Evolutionary conservation across 257 asterid species (phyloP).

Genomic region (Fraxinus americana): DNA sequence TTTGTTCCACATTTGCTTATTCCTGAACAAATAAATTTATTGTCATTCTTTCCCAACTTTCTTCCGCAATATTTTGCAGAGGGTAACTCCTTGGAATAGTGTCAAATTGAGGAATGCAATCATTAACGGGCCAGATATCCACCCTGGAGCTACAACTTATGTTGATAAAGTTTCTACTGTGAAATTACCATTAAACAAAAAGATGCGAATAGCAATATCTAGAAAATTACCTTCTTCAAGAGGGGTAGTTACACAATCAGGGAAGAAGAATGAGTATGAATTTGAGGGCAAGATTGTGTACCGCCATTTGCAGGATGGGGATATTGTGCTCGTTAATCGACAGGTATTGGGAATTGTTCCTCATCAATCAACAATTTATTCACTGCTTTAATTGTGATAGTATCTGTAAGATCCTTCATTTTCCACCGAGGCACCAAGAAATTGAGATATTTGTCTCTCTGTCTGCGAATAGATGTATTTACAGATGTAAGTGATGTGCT

Average conservation of each 20-base stretch:
- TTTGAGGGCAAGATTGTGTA: slow-evolving; percentile 83
- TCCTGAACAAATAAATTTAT: background rate
- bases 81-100: slow-evolving; percentile 97
- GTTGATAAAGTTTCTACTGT: slow-evolving; percentile 66
- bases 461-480: background rate
- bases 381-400: slow-evolving; percentile 7
- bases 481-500: background rate
- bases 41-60: background rate
- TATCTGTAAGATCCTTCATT: background rate
- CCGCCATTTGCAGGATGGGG: slow-evolving; percentile 97
- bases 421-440: background rate
- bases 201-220: slow-evolving; percentile 63
- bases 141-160: slow-evolving; percentile 82
- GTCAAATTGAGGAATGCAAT: slow-evolving; percentile 76
- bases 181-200: slow-evolving; percentile 48
- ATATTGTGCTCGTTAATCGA: slow-evolving; percentile 93
- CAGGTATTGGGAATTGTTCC: slow-evolving; percentile 58
- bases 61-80: slow-evolving; percentile 44
- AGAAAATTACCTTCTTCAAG: slow-evolving; percentile 88
- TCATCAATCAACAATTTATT: slow-evolving; percentile 12
- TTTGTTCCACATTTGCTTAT: background rate
- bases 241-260: slow-evolving; percentile 61
- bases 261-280: slow-evolving; percentile 62
- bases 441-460: background rate
- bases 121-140: slow-evolving; percentile 82